Evolutionary conservation across 768 basidiomycete species (phyloP).

Genomic region (Rhizopogon vesiculosus): DNA sequence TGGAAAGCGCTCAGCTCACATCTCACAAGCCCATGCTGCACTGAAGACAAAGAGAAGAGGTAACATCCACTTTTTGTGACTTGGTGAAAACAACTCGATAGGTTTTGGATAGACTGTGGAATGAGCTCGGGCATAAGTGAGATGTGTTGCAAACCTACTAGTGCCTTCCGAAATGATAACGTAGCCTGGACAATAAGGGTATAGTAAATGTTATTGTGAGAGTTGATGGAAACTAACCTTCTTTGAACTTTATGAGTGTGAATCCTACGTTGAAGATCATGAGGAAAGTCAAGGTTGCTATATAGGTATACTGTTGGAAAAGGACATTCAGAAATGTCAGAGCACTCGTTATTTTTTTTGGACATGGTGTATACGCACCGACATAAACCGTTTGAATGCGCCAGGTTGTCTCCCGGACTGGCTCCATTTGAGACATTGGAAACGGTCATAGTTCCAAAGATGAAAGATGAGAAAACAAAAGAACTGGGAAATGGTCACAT

Average conservation of each 20-base stretch:
- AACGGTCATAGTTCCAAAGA: conserved; percentile 77
- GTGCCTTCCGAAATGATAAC: conserved; percentile 5
- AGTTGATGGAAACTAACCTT: conserved; percentile 41
- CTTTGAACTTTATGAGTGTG: conserved; percentile 63
- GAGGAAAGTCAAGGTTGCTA: conserved; percentile 63
- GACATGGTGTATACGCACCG: conserved; percentile 42
- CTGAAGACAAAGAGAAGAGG: conserved; percentile 71
- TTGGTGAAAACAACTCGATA: conserved; percentile 41
- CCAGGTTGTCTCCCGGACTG: conserved; percentile 72
- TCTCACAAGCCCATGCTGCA: conserved; percentile 70
- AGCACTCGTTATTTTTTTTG: neutral
- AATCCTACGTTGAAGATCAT: conserved; percentile 60
- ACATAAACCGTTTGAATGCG: conserved; percentile 87
- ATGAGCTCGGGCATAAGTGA: neutral
- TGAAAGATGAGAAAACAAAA: conserved; percentile 63
- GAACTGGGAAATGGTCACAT: conserved; percentile 42
- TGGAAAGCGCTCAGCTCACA: conserved; percentile 51
- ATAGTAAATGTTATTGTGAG: neutral
- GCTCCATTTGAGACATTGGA: conserved; percentile 69
- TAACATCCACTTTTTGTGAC: conserved; percentile 50
- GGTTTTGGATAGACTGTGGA: conserved; percentile 54
- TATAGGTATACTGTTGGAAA: conserved; percentile 63
- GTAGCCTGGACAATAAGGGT: conserved; percentile 7
- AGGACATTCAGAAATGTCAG: conserved; percentile 10
- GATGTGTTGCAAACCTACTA: conserved; percentile 6